These are phyloP conservation scores for Spongospora subterranea DNA, from an alignment of 208 protist genomes.

Conservation along the genomic window DNA sequence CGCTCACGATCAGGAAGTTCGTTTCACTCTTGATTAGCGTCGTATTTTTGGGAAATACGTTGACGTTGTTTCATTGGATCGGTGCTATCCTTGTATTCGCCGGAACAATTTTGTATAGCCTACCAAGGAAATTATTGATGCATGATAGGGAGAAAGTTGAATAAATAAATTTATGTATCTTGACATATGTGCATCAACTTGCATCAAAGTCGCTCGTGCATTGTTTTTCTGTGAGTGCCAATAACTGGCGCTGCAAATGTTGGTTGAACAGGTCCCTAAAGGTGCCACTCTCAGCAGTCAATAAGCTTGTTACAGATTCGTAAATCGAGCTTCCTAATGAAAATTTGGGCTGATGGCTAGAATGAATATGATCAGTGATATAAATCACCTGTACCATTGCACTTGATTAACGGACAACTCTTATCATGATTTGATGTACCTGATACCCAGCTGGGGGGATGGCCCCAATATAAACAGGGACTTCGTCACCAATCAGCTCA, in stretches of 20 bases:
- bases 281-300: background rate
- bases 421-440: background rate
- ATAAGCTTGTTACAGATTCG: background rate
- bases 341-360: background rate
- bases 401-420: background rate
- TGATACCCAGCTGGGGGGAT: background rate
- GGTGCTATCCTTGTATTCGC: background rate
- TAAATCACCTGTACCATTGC: background rate
- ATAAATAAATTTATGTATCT: background rate
- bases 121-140: background rate
- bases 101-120: slow-evolving; percentile 22
- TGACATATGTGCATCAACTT: background rate
- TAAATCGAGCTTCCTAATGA: background rate
- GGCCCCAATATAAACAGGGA: background rate
- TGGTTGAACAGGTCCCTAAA: background rate
- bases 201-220: no score
- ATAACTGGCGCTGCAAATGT: background rate
- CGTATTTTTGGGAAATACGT: background rate
- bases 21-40: slow-evolving; percentile 5
- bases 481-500: background rate
- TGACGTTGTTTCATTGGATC: slow-evolving; percentile 5
- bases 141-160: background rate
- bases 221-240: background rate
- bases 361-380: background rate
- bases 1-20: slow-evolving; percentile 29